Evolutionary conservation across 1,284 basidiomycete species (phyloP).

Genomic region (Afroboletus lepidellus): DNA sequence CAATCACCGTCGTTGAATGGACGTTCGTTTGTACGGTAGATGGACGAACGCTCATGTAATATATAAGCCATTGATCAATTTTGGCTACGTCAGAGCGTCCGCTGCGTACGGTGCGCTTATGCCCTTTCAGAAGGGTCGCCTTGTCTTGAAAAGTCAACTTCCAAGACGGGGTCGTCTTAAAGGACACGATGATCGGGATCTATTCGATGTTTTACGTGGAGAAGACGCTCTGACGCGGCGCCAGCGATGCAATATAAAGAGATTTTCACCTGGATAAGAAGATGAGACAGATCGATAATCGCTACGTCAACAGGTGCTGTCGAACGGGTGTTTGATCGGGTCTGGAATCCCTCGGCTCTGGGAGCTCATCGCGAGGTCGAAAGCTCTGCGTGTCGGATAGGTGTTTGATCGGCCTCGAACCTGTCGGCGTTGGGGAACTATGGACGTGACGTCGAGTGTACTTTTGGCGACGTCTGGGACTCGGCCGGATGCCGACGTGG

Average conservation of each 20-base stretch:
- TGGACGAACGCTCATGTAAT: constrained; percentile 8
- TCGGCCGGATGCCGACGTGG: not conserved
- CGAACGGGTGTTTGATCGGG: constrained; percentile 11
- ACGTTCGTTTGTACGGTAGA: not conserved
- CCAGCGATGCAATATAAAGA: constrained; percentile 4
- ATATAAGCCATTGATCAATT: constrained; percentile 6
- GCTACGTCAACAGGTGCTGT: constrained; percentile 5
- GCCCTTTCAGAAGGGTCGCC: constrained; percentile 16
- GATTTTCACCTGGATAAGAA: constrained; percentile 21
- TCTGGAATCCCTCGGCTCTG: constrained; percentile 19
- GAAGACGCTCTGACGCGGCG: constrained; percentile 14
- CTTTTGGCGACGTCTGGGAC: not conserved
- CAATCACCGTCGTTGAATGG: constrained; percentile 1
- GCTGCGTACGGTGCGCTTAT: constrained; percentile 18
- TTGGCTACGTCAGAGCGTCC: constrained; percentile 14
- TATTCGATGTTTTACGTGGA: constrained; percentile 24
- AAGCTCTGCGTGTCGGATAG: not conserved
- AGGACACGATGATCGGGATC: constrained; percentile 17
- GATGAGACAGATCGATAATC: constrained; percentile 21
- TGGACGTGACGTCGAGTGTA: not conserved
- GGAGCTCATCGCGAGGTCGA: constrained; percentile 9
- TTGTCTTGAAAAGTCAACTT: constrained; percentile 12
- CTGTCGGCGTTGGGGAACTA: not conserved
- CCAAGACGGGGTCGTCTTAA: constrained; percentile 11
- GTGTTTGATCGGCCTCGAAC: constrained; percentile 7